Conservation (phyloP, 1,139 yeast genomes). For the Pneumocystis wakefieldiae region DNA sequence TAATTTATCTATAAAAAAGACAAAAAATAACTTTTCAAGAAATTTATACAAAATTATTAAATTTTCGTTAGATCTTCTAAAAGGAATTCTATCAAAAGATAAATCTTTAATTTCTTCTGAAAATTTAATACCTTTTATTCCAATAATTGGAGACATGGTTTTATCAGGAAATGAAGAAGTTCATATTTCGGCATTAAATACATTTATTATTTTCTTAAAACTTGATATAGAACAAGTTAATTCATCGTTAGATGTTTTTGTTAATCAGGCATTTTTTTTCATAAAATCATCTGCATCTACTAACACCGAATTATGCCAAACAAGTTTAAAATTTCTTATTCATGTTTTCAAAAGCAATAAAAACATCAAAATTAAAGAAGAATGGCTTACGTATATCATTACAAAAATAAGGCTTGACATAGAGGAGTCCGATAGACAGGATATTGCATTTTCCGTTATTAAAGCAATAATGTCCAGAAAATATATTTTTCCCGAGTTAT, state of each 20-base stretch:
- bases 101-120: slow-evolving; percentile 40
- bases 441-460: slow-evolving; percentile 71
- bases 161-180: slow-evolving; percentile 60
- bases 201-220: slow-evolving; percentile 34
- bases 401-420: slow-evolving; percentile 73
- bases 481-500: slow-evolving; percentile 70
- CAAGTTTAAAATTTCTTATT: slow-evolving; percentile 60
- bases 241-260: slow-evolving; percentile 13
- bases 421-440: slow-evolving; percentile 81
- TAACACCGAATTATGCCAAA: slow-evolving; percentile 68
- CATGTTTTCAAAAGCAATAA: slow-evolving; percentile 56
- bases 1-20: slow-evolving; percentile 3
- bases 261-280: slow-evolving; percentile 44
- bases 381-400: slow-evolving; percentile 60
- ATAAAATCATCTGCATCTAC: slow-evolving; percentile 68
- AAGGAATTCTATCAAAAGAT: slow-evolving; percentile 55
- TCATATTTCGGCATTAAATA: slow-evolving; percentile 48
- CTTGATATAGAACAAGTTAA: slow-evolving; percentile 6
- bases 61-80: slow-evolving; percentile 62
- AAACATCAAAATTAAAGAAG: slow-evolving; percentile 50
- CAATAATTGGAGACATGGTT: slow-evolving; percentile 48
- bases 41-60: slow-evolving; percentile 22
- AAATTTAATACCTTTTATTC: slow-evolving; percentile 60
- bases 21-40: slow-evolving; percentile 6
- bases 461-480: slow-evolving; percentile 61